Conservation (phyloP, 1,284 basidiomycete genomes). For the Trametes sp. region DNA sequence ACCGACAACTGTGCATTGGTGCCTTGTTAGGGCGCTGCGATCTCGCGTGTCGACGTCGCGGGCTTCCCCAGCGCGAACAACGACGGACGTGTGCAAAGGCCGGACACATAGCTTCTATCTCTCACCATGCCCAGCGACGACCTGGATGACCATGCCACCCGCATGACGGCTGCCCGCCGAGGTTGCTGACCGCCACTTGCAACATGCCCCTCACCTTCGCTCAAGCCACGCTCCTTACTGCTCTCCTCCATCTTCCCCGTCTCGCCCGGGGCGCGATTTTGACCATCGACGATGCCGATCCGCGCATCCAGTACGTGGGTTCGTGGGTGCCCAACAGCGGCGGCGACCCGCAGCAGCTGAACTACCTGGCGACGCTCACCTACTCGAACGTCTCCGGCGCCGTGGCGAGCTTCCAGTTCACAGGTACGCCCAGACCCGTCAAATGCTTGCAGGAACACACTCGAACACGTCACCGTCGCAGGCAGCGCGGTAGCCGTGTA, state of each 20-base stretch:
- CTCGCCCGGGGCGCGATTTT: neutral
- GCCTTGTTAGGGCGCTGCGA: neutral
- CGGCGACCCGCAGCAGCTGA: neutral
- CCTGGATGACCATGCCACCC: neutral
- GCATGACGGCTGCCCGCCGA: neutral
- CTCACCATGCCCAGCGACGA: neutral
- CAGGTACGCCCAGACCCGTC: neutral
- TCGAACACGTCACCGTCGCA: neutral
- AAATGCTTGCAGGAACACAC: neutral
- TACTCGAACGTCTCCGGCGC: neutral
- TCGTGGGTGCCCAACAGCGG: neutral
- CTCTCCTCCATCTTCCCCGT: neutral
- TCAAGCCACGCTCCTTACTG: neutral
- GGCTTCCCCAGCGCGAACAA: neutral
- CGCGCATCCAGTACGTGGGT: neutral
- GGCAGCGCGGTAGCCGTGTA: constrained; percentile 4
- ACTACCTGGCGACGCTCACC: neutral
- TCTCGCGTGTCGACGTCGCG: neutral
- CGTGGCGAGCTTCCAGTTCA: neutral
- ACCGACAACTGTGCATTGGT: neutral
- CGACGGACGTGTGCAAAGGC: neutral
- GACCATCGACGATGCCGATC: constrained; percentile 1
- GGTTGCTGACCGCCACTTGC: too few species aligned
- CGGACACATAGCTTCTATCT: too few species aligned
- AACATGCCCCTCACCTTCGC: neutral